These are phyloP conservation scores for Beverwykella pulmonaria DNA, from an alignment of 495 filamentous ascomycete genomes.

Conservation along the genomic window DNA sequence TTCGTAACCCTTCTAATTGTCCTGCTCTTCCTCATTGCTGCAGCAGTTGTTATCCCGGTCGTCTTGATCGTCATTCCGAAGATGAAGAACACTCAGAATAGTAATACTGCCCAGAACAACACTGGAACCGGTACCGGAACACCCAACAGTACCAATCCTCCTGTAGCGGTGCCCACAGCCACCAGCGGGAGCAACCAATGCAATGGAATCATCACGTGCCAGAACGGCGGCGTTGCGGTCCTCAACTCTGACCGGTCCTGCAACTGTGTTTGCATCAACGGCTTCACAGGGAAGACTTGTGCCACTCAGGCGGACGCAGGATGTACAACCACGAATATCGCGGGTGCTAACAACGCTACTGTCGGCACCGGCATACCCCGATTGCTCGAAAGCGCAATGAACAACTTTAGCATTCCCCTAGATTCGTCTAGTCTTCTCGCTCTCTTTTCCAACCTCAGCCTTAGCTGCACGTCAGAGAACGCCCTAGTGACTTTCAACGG, in stretches of 20 bases:
- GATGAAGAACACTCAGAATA: constrained; percentile 48
- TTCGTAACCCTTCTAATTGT: constrained; percentile 72
- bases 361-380: constrained; percentile 76
- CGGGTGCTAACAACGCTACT: constrained; percentile 64
- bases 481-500: constrained; percentile 81
- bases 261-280: constrained; percentile 83
- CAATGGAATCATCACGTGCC: constrained; percentile 57
- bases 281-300: constrained; percentile 81
- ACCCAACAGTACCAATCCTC: constrained; percentile 26
- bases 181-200: constrained; percentile 27
- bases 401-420: constrained; percentile 76
- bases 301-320: constrained; percentile 60
- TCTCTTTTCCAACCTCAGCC: constrained; percentile 70
- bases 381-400: constrained; percentile 63
- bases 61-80: constrained; percentile 74
- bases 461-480: constrained; percentile 81
- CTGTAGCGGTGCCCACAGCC: constrained; percentile 4
- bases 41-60: constrained; percentile 84
- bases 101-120: constrained; percentile 4
- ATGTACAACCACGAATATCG: constrained; percentile 70
- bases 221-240: constrained; percentile 80
- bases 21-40: constrained; percentile 74
- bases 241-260: constrained; percentile 63
- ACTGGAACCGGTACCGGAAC: constrained; percentile 5
- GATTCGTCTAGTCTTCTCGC: constrained; percentile 66